These are phyloP conservation scores for Tetracentron sinense DNA, from an alignment of 164 flowering plant genomes.

Conservation along the genomic window DNA sequence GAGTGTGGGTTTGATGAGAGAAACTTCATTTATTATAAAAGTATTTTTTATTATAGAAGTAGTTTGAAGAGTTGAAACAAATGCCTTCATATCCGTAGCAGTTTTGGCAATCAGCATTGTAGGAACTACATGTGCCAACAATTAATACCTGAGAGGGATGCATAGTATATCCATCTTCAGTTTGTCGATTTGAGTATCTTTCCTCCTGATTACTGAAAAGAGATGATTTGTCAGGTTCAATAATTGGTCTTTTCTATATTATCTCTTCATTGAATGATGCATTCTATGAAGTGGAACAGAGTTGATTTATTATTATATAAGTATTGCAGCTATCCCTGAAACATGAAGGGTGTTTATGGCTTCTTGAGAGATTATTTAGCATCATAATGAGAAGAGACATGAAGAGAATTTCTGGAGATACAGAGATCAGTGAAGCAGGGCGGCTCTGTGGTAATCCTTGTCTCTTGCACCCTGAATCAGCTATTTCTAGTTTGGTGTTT, in stretches of 20 bases:
- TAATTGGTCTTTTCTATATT: not conserved
- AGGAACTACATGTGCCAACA: slow-evolving; percentile 1
- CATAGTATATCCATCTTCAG: no score
- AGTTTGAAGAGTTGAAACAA: slow-evolving; percentile 4
- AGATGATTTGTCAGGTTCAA: slow-evolving; percentile 1
- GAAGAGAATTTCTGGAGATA: not conserved
- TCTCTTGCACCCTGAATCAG: slow-evolving; percentile 21
- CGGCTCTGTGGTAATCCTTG: slow-evolving; percentile 17
- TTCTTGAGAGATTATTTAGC: no score
- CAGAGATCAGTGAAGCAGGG: slow-evolving; percentile 13
- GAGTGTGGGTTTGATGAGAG: slow-evolving; percentile 6
- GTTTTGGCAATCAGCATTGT: not conserved
- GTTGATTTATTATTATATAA: no score
- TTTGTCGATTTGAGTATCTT: no score
- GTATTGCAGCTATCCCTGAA: no score
- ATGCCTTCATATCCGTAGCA: not conserved
- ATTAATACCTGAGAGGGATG: slow-evolving; percentile 7
- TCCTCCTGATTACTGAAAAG: no score
- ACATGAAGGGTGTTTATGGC: not conserved
- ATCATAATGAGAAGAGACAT: no score
- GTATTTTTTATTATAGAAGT: no score
- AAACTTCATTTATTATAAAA: slow-evolving; percentile 5
- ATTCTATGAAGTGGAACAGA: no score
- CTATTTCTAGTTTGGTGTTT: slow-evolving; percentile 29
- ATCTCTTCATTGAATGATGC: not conserved